Conservation (phyloP, 345 rosid genomes). For the Eutrema japonicum region DNA sequence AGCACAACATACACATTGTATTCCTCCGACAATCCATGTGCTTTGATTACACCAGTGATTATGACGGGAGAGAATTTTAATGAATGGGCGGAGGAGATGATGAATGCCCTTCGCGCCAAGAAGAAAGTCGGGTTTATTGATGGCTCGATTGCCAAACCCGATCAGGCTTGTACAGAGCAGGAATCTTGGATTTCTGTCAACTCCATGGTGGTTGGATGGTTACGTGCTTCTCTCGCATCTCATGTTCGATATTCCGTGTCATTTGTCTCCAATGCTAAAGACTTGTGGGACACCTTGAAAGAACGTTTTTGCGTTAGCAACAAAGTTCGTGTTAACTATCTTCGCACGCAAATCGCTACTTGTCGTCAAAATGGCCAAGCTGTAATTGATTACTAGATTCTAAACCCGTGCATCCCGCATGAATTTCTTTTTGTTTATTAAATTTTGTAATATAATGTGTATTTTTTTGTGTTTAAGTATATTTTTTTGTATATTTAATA, state of each 20-base stretch:
- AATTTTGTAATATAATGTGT: no score
- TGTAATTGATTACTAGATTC: no score
- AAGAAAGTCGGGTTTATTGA: not conserved
- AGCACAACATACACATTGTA: not conserved
- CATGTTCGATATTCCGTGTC: not conserved
- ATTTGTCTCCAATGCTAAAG: not conserved
- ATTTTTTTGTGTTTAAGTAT: no score
- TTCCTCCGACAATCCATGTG: not conserved
- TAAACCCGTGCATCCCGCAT: no score
- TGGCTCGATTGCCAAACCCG: not conserved
- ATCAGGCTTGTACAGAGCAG: not conserved
- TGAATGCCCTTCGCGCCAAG: not conserved
- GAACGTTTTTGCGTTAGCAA: no score
- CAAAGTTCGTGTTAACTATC: no score
- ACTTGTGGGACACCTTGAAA: no score
- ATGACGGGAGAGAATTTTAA: not conserved
- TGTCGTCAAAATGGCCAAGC: no score
- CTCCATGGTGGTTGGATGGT: not conserved
- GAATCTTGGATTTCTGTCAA: not conserved
- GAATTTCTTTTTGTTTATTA: no score
- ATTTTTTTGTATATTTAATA: no score
- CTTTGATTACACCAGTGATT: not conserved
- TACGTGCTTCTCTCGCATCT: not conserved
- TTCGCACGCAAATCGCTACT: no score
- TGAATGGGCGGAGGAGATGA: not conserved